Evolutionary conservation across 371 early-diverging fungal species (phyloP), one percentile per base, ranked within the genome.

Genomic region (Apophysomyces elegans): DNA sequence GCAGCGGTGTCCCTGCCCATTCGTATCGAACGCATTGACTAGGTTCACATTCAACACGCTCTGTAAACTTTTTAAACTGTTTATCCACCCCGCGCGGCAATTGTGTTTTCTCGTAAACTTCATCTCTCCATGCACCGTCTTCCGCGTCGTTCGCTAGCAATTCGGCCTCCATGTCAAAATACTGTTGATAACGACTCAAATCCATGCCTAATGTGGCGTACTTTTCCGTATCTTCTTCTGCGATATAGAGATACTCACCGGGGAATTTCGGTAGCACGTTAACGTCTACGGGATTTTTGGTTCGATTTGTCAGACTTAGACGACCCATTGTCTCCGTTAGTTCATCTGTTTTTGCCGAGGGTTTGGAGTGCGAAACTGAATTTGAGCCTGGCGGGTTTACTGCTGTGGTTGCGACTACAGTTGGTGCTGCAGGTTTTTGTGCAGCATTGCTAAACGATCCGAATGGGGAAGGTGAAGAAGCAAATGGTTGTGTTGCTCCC

Each of bases 11-110:
- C 0, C 95, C 93, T 45, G 84, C 76, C 69, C 88, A 89, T 45
- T 89, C 86, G 68, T 96, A 96, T 9, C 93, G 86, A 4, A 95
- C 79, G 62, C 93, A 93, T 67, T 97, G 97, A 21, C 88, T 88
- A 0, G 97, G 95, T 65, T 89, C 88, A 63, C 80, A 80, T 21
- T 85, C 84, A 1, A 93, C 90, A 1, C 86, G 74, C 36, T 89
- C 86, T 18, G 87, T 84, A 66, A 97, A 96, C 58, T 83, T 83
- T 59, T 91, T 86, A 69, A 97, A 93, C 1, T 90, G 86, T 58
- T 90, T 90, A 66, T 92, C 93, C 35, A 88, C 86, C 14, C 93
- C 93, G 56, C 84, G 77, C 21, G 92, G 92, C 9, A 91, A 75
- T 6, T 72, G 56, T 9, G 88, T 75, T 47, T 89, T 91, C 74